These are phyloP conservation scores for Exophiala lecanii-corni DNA, from an alignment of 2,329 filamentous ascomycete species.

Conservation along the genomic window DNA sequence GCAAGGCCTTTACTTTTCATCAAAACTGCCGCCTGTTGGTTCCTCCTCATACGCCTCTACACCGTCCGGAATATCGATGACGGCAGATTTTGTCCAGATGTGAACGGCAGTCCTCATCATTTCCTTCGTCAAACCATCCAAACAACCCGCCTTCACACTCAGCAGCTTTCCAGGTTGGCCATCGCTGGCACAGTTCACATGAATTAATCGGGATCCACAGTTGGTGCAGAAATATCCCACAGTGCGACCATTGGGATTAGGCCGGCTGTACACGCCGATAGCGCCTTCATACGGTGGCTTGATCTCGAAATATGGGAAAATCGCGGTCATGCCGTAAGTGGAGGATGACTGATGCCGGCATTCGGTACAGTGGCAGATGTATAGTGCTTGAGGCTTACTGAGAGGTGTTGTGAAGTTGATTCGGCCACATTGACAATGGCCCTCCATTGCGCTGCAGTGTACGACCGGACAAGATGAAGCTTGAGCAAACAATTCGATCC, in stretches of 20 bases:
- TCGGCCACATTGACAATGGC: constrained; percentile 61
- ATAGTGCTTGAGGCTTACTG: constrained; percentile 57
- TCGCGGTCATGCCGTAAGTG: constrained; percentile 65
- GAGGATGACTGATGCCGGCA: constrained; percentile 51
- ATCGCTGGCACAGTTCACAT: constrained; percentile 30
- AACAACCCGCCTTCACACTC: constrained; percentile 62
- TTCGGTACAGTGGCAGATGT: constrained; percentile 65
- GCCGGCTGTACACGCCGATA: constrained; percentile 13
- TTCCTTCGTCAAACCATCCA: constrained; percentile 59
- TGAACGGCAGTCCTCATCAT: constrained; percentile 58
- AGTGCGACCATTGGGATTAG: constrained; percentile 36
- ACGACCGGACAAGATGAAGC: too few species aligned
- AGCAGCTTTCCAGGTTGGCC: constrained; percentile 55
- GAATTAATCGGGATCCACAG: constrained; percentile 63
- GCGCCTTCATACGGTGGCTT: constrained; percentile 1
- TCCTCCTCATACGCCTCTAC: constrained; percentile 56
- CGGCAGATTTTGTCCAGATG: constrained; percentile 64
- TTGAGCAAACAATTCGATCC: too few species aligned
- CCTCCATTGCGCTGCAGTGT: too few species aligned
- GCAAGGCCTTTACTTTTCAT: constrained; percentile 6
- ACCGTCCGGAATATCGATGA: constrained; percentile 65
- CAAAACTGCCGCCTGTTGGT: constrained; percentile 11
- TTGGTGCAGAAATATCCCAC: constrained; percentile 64
- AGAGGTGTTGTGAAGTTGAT: constrained; percentile 60
- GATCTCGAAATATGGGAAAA: constrained; percentile 52